Percentiles rank a stretch among this genome's conserved stretches.
These are phyloP conservation scores for Teunomyces lycoperdinae DNA, from an alignment of 805 yeast species.

Conservation along the genomic window DNA sequence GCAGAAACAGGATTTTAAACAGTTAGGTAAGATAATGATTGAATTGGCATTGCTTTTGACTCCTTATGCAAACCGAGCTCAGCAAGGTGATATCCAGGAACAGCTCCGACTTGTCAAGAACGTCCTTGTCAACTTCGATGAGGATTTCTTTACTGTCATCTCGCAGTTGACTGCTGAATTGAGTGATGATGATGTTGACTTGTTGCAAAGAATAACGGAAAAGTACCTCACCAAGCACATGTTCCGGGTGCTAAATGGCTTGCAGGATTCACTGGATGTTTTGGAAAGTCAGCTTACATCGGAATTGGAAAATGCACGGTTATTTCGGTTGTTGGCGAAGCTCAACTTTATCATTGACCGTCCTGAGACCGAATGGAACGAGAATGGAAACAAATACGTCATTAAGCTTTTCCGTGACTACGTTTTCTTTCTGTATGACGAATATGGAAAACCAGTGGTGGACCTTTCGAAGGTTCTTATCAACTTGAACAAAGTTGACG, in stretches of 20 bases:
- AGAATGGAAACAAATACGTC: conserved; percentile 67
- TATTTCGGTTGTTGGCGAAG: conserved; percentile 80
- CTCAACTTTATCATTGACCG: conserved; percentile 74
- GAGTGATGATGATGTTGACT: conserved; percentile 18
- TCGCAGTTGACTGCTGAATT: conserved; percentile 27
- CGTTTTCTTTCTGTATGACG: conserved; percentile 82
- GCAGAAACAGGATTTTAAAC: conserved; percentile 54
- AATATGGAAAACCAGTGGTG: conserved; percentile 68
- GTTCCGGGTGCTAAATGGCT: conserved; percentile 46
- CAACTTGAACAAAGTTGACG: conserved; percentile 84
- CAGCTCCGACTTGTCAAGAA: conserved; percentile 11
- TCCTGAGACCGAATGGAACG: conserved; percentile 67
- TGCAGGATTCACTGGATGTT: conserved; percentile 53
- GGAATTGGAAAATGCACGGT: conserved; percentile 85
- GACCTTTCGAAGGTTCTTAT: conserved; percentile 81
- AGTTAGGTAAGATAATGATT: conserved; percentile 60
- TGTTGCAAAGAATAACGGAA: conserved; percentile 22
- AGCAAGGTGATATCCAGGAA: neutral
- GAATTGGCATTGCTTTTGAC: conserved; percentile 36
- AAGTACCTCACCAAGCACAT: conserved; percentile 32
- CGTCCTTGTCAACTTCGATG: conserved; percentile 29
- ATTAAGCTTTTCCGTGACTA: conserved; percentile 72
- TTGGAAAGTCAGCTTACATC: conserved; percentile 59
- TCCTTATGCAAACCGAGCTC: neutral
- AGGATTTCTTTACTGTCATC: conserved; percentile 34